These are phyloP conservation scores for Nicotiana undulata DNA, from an alignment of 257 asterid species.

Conservation along the genomic window DNA sequence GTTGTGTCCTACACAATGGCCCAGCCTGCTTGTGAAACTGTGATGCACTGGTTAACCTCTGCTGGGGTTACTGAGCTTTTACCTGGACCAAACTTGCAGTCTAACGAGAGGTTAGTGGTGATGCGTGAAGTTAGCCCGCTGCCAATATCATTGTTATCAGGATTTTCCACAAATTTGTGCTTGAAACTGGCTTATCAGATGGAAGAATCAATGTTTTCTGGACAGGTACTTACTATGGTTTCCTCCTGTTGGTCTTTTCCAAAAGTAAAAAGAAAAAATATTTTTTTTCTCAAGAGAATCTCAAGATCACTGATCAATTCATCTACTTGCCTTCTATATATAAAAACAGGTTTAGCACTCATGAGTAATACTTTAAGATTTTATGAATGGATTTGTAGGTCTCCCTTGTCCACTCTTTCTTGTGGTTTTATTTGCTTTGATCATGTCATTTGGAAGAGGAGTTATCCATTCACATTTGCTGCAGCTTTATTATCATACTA, in stretches of 20 bases:
- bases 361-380: neutral
- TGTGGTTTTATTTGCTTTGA: neutral
- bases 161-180: constrained; percentile 84
- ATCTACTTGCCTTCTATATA: neutral
- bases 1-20: constrained; percentile 99
- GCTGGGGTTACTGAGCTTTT: constrained; percentile 77
- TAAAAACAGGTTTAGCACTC: neutral
- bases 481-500: constrained; percentile 6
- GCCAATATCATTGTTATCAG: constrained; percentile 79
- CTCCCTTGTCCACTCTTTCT: neutral
- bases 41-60: constrained; percentile 82
- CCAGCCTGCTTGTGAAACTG: constrained; percentile 90
- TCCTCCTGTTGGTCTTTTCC: neutral
- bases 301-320: neutral
- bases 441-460: neutral
- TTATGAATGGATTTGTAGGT: neutral
- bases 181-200: constrained; percentile 71
- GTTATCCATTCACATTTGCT: neutral
- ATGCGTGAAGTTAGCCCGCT: constrained; percentile 95
- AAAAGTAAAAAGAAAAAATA: too few relatives aligned
- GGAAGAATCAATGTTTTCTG: constrained; percentile 92
- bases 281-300: too few relatives aligned
- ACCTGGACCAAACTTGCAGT: constrained; percentile 70
- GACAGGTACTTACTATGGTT: constrained; percentile 54
- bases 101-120: constrained; percentile 78